Evolutionary conservation across 176 grass and related monocot species (phyloP), one percentile per base, ranked within the genome.

Genomic region (Oryza glaberrima): DNA sequence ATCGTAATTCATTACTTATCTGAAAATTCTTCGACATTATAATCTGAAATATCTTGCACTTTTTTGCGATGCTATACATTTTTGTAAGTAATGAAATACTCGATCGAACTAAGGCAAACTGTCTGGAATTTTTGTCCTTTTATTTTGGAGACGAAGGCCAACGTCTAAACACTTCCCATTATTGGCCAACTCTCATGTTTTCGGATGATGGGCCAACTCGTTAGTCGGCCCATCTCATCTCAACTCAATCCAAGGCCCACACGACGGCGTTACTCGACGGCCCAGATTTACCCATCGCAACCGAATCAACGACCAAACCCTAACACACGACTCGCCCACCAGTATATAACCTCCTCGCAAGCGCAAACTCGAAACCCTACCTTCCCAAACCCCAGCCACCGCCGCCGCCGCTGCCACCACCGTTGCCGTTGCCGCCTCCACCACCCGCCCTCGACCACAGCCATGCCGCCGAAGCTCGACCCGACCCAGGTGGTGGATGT

Each of bases 381-480:
- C 69, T 32, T 48, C n/a, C 67, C 82, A 47, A 81, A 77, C 9
- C 56, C 66, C 43, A 10, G 38, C 64, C 15, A 34, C 81, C 32
- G 35, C 45, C 30, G 23, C 72, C 34, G 41, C 58, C 34, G 34
- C 82, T 15, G 7, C 70, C 45, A 23, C 22, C 19, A 35, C 7
- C 13, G 14, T 30, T 30, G 51, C 58, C 34, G 14, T 72, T 73
- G 52, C 82, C 20, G 13, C 70, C 44, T 23, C 22, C 19, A 35
- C 7, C 26, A 26, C 26, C 26, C 26, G 26, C 26, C 26, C 26
- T 26, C 26, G 26, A 26, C 26, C 26, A 26, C 26, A 26, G 80
- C 83, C 58, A 94, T 94, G 92, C 92, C 92, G 60, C 92, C 89
- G 38, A 94, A 94, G 92, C 67, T 94, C 17, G 87, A 91, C 75